Base-by-base conservation (phyloP, 2,329 filamentous ascomycete genomes). In the Cadophora sp. region DNA sequence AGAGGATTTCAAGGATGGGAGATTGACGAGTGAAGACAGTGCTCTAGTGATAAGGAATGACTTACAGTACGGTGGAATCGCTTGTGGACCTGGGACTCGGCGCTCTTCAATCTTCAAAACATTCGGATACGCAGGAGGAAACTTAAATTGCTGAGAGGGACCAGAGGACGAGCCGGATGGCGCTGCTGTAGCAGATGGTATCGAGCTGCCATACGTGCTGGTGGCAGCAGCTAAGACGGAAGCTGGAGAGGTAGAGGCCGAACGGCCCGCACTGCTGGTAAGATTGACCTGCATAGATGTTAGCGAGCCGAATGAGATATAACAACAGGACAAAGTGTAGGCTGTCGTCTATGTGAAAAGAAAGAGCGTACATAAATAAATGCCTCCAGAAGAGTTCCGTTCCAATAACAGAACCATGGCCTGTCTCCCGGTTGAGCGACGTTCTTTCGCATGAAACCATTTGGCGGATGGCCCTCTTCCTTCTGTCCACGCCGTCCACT, bases 381-480 rank as follows among this genome's bases (percentile, higher is more conserved):
- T 45, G 86, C 85, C 76, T 91, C 89, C 59, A 91, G 81, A 62
- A 87, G 82, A 0, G 89, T 91, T 16, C 82, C 80, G 74, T 91
- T 91, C 88, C 88, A 92, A 75, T 85, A 86, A 76, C 89, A 92
- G 73, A 87, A 89, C 89, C 89, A 92, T 2, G 89, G 88, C 66
- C 82, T 83, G 43, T 90, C 86, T 9, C 86, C 86, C n/a, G 83
- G 81, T 65, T 80, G 75, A 13, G 80, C 75, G 64, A 82, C 80
- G 60, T 81, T 76, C 69, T 72, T 70, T 65, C 72, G 55, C 66
- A 61, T 61, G 61, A 73, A 74, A 45, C 65, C 60, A 3, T 30
- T 20, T 6, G 63, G 14, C 2, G 66, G 14, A 20, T 61, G 5
- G 33, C 22, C 22, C 16, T 41, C 22, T 39, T 36, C 62, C 8